Base-by-base conservation (phyloP, 495 filamentous ascomycete genomes). In the Lineolata rhizophorae region DNA sequence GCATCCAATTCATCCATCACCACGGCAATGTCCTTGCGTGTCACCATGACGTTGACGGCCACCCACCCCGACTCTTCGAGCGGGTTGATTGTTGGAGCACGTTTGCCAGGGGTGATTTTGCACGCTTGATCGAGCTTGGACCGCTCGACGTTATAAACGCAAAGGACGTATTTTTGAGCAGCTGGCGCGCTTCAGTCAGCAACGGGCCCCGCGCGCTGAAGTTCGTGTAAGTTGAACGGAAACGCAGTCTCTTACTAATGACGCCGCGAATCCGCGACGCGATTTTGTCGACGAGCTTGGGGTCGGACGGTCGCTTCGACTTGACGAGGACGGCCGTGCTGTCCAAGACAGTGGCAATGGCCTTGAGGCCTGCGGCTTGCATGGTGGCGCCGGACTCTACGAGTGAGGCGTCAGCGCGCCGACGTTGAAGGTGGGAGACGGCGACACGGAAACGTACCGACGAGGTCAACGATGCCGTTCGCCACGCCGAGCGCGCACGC, bases 331-430 rank as follows among this genome's bases (percentile, higher is more conserved):
- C 67, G 16, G 87, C 83, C 2, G 70, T 80, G 34, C 74, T 80
- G 32, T 76, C 70, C 18, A 93, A 61, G 12, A 97, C 82, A 2
- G 87, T 97, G 39, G 82, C 83, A 46, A 97, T 93, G 38, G 90
- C 69, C 52, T 87, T 90, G 27, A 97, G 63, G n/a, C 90, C 90
- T 20, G 85, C 85, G 2, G 83, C 87, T 45, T 75, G 81, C 87
- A 97, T 97, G 8, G 87, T 97, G 48, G 94, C 84, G 30, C 87
- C 87, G 22, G 87, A 97, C 67, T 97, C 87, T 93, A 37, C 3
- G 19, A 22, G 4, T 8, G 27, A 29, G 13, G n/a, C 37, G 16
- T 37, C 8, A 8, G 29, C 2, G 16, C n/a, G 5, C 11, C 12
- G 5, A 14, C 27, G 20, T 20, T 13, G 9, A 15, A 18, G 6